Evolutionary conservation across 2,329 filamentous ascomycete genomes (phyloP), one percentile per base, ranked within the genome.

Genomic region (Knufia fluminis): DNA sequence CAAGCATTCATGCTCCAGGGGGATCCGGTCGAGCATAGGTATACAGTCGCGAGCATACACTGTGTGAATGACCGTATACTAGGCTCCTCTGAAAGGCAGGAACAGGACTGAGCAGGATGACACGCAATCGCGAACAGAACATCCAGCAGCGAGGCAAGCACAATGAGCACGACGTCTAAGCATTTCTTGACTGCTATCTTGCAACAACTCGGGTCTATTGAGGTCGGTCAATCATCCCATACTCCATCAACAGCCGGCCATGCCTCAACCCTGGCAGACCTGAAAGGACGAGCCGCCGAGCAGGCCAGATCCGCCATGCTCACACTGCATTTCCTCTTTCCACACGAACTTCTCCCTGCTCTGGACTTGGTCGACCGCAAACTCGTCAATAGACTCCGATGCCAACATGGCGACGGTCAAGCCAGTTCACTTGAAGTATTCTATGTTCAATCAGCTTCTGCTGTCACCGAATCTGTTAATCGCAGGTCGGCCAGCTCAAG

Each of bases 281-380:
- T 49, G 2, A 36, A 31, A 22, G 24, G 36, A 14, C n/a, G 19
- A 22, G 47, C 52, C 14, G 22, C 23, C n/a, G 32, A 44, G 10
- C 41, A 45, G 8, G 56, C 53, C 7, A 55, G 48, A 22, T 42
- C 49, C 8, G 68, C 85, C 14, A 71, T 95, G n/a, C 71, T 88
- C 1, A 88, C 86, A 0, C 76, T 95, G 0, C 90, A 96, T 68
- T 85, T 88, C 28, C 70, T 96, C 12, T 94, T 94, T 61, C 89
- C 89, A 0, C 79, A 80, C 54, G 77, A 88, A 48, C 70, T 96
- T 1, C 80, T 96, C 1, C 86, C 88, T 2, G 88, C 91, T 0
- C 74, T 98, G 2, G 90, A 97, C 65, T 74, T 97, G 0, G 74
- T 98, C 1, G 92, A 98, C 65, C 78, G 87, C 22, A 70, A 76